Evolutionary conservation across 495 filamentous ascomycete genomes (phyloP).

Genomic region (Neurospora tetraspora): DNA sequence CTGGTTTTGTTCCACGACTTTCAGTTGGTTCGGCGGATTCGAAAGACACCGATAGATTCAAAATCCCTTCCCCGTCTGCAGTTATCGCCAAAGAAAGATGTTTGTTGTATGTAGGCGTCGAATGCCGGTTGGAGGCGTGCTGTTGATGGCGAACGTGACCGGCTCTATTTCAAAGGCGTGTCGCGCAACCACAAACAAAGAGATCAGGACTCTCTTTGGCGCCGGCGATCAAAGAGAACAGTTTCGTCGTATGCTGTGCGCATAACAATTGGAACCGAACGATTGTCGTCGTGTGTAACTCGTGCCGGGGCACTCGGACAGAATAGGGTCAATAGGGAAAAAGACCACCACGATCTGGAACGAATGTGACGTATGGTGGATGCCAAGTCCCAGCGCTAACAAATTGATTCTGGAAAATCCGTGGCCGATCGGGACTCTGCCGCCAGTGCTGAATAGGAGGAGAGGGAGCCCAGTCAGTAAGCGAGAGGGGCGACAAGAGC

Average conservation of each 20-base stretch:
- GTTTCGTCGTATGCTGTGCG: neutral
- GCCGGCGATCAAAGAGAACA: neutral
- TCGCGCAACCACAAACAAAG: neutral
- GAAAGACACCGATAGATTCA: neutral
- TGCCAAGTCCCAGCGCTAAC: constrained; percentile 3
- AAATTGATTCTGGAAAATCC: neutral
- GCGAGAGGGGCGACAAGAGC: neutral
- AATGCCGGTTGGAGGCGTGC: neutral
- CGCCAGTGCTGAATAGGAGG: neutral
- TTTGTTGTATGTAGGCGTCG: too few relatives aligned
- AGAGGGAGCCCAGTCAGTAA: neutral
- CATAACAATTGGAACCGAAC: neutral
- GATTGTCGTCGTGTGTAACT: neutral
- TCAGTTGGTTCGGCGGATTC: neutral
- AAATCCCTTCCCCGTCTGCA: neutral
- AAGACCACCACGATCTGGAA: constrained; percentile 1
- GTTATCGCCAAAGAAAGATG: neutral
- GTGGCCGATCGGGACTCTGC: neutral
- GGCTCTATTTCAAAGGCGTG: neutral
- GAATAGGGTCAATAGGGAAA: neutral
- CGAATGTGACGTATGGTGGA: constrained; percentile 9
- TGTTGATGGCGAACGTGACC: neutral
- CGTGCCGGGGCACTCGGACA: neutral
- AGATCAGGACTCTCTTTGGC: neutral
- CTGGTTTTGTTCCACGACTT: neutral